Base-by-base conservation (phyloP, 1,284 basidiomycete species). In the Phellopilus nigrolimitatus region DNA sequence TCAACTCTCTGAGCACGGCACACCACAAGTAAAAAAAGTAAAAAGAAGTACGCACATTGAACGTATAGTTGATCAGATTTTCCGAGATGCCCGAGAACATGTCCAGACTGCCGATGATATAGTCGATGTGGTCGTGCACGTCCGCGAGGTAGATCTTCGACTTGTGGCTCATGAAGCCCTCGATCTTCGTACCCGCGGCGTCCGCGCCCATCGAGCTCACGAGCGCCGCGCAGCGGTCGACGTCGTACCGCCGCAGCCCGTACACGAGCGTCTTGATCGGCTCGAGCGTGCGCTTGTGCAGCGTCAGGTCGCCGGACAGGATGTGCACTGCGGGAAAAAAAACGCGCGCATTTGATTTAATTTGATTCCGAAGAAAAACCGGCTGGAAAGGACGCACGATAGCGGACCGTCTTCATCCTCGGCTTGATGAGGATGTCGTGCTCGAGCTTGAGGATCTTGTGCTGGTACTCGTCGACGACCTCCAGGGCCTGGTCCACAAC, bases 91-190 rank as follows among this genome's bases (percentile, higher is more conserved):
- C 74, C 4, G 79, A 72, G 59, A 84, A 84, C 78, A 82, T 84
- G 57, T 86, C 83, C 47, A 87, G 59, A 56, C 78, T 83, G 5
- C 73, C 72, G 38, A 85, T 62, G 34, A 82, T 78, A 57, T 82
- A 83, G 52, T 84, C 82, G 70, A 83, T 82, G 57, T 86, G 83
- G 59, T 86, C 83, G 53, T 77, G 73, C 2, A 85, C 80, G 61
- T 85, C 83, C 8, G 80, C 80, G 49, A 85, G 65, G 61, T 86
- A 86, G 13, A 84, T 81, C 61, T 83, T 84, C 4, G 79, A 64
- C 61, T 82, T 84, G 57, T 80, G 79, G 61, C 77, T 80, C 74
- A 86, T 78, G 60, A 76, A 86, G 1, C 84, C 84, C 24, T 72
- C 64, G 13, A 79, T 63, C 55, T 71, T 71, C 15, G 60, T 53